Conservation (phyloP, 768 basidiomycete species). For the Kwoniella newhampshirensis region DNA sequence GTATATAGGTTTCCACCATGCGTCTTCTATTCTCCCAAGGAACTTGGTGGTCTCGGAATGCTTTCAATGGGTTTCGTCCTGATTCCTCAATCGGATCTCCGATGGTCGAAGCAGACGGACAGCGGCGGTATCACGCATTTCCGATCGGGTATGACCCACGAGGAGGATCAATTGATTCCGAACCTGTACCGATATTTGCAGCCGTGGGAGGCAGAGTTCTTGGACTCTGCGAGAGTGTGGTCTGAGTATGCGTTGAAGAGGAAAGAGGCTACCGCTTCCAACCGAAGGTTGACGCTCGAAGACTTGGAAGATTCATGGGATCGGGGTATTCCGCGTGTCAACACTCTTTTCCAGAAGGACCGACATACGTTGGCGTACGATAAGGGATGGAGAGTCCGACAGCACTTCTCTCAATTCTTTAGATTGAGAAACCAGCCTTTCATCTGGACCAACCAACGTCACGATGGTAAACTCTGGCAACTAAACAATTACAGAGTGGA, state of each 20-base stretch:
- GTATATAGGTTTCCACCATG: conserved; percentile 76
- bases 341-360: conserved; percentile 98
- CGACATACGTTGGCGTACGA: conserved; percentile 96
- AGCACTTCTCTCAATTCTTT: conserved; percentile 98
- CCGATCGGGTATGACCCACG: conserved; percentile 95
- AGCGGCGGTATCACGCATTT: conserved; percentile 97
- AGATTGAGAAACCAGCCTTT: conserved; percentile 74
- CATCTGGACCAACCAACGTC: conserved; percentile 98
- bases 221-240: conserved; percentile 98
- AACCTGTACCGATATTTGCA: conserved; percentile 96
- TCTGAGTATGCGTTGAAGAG: conserved; percentile 99
- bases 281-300: conserved; percentile 91
- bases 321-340: conserved; percentile 87
- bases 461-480: conserved; percentile 95
- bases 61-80: conserved; percentile 98
- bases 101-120: conserved; percentile 98
- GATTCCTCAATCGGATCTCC: conserved; percentile 94
- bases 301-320: conserved; percentile 99
- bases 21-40: conserved; percentile 94
- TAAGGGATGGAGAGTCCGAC: conserved; percentile 97
- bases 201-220: conserved; percentile 96
- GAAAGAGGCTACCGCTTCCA: conserved; percentile 98
- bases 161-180: conserved; percentile 67
- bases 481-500: conserved; percentile 98
- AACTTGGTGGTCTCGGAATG: conserved; percentile 97